Conservation (phyloP, 2,329 filamentous ascomycete genomes). For the Trichoderma breve region DNA sequence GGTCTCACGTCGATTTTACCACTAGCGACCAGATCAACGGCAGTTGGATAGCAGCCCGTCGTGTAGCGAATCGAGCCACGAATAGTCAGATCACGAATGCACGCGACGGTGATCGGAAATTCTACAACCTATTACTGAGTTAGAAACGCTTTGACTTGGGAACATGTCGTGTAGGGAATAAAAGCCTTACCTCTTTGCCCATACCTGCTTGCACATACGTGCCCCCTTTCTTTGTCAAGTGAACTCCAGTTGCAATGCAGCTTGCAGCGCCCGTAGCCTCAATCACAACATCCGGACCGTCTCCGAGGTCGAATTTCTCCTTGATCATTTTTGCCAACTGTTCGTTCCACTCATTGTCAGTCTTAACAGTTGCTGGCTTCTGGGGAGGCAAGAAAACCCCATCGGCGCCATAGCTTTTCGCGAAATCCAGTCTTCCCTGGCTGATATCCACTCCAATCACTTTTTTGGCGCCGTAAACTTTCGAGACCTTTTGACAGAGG, state of each 20-base stretch:
- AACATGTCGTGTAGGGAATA: not conserved
- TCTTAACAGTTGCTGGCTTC: constrained; percentile 36
- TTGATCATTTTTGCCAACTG: not conserved
- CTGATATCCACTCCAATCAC: constrained; percentile 47
- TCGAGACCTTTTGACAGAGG: constrained; percentile 43
- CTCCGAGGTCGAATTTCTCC: not conserved
- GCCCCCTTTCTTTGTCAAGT: not conserved
- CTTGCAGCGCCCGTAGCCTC: not conserved
- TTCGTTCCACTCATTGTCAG: not conserved
- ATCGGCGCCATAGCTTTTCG: constrained; percentile 42
- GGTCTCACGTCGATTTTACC: constrained; percentile 41
- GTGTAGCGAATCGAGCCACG: constrained; percentile 53
- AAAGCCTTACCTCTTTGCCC: not conserved
- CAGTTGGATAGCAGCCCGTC: constrained; percentile 48
- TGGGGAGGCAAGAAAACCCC: constrained; percentile 35
- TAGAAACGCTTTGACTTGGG: not conserved
- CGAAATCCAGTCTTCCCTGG: constrained; percentile 39
- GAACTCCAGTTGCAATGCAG: not conserved
- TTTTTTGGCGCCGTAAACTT: constrained; percentile 28
- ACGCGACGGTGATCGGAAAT: constrained; percentile 47
- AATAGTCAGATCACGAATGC: constrained; percentile 47
- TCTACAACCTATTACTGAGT: not conserved
- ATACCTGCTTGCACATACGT: not conserved
- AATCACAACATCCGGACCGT: not conserved
- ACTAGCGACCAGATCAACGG: constrained; percentile 49